Evolutionary conservation across 208 protist genomes (phyloP).

Genomic region (Strigomonas culicis): DNA sequence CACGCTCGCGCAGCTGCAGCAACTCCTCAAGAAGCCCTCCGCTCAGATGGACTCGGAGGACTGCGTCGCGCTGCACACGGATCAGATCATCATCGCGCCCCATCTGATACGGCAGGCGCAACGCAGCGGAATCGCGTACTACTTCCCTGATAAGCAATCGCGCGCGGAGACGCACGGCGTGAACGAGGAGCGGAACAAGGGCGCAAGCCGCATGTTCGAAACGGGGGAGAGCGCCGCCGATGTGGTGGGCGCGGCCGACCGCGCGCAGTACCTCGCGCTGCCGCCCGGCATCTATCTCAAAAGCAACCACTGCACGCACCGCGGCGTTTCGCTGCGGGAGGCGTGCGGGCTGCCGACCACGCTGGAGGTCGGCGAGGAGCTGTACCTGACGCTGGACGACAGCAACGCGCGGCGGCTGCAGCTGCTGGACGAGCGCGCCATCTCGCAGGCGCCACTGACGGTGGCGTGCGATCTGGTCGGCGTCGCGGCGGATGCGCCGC

Average conservation of each 20-base stretch:
- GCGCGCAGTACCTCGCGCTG: conserved; percentile 30
- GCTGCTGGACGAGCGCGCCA: neutral
- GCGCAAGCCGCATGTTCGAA: neutral
- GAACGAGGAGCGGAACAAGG: neutral
- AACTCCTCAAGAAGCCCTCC: conserved; percentile 50
- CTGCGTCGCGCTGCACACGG: conserved; percentile 82
- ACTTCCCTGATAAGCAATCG: conserved; percentile 63
- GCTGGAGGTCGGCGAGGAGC: conserved; percentile 56
- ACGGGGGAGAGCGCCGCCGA: neutral
- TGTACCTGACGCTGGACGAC: conserved; percentile 58
- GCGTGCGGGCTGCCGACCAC: conserved; percentile 46
- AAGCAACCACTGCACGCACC: conserved; percentile 54
- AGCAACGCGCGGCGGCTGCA: conserved; percentile 20
- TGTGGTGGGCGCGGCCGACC: neutral
- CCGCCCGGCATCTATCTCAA: conserved; percentile 47
- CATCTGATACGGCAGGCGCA: conserved; percentile 45
- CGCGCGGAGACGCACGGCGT: neutral
- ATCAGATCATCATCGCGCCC: conserved; percentile 59
- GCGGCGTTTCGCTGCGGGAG: conserved; percentile 51
- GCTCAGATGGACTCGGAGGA: conserved; percentile 57
- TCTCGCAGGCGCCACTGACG: neutral
- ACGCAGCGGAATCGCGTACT: conserved; percentile 57
- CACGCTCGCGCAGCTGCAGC: conserved; percentile 45
- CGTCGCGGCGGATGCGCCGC: neutral
- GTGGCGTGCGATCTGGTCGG: conserved; percentile 4